Conservation (phyloP, 352 stramenopile genomes). For the Phytopythium montanum region DNA sequence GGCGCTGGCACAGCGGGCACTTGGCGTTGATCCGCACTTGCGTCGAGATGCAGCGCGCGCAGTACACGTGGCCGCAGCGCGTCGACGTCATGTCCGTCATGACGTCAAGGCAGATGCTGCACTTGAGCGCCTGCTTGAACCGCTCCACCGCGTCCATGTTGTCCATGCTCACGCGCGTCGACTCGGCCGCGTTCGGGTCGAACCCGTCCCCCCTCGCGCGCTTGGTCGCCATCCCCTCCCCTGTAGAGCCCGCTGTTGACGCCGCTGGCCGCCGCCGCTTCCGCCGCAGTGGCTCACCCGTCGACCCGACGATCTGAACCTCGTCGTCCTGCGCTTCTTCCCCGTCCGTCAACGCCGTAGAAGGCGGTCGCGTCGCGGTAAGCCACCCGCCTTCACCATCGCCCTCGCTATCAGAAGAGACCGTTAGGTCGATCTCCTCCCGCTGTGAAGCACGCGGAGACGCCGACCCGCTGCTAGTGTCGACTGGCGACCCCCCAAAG, state of each 20-base stretch:
- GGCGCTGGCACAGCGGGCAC: slow-evolving; percentile 71
- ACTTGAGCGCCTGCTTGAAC: slow-evolving; percentile 77
- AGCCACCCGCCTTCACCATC: neutral
- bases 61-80: slow-evolving; percentile 79
- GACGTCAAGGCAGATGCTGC: slow-evolving; percentile 78
- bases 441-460: slow-evolving; percentile 4
- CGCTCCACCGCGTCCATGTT: slow-evolving; percentile 76
- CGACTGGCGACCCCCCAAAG: neutral
- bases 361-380: slow-evolving; percentile 3
- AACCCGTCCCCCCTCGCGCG: slow-evolving; percentile 23
- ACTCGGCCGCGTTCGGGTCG: slow-evolving; percentile 48
- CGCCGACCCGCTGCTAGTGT: neutral
- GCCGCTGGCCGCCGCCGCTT: slow-evolving; percentile 36
- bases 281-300: slow-evolving; percentile 20
- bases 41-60: slow-evolving; percentile 61
- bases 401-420: slow-evolving; percentile 46
- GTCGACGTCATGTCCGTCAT: slow-evolving; percentile 82
- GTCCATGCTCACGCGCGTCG: slow-evolving; percentile 62
- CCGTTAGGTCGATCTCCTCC: slow-evolving; percentile 67
- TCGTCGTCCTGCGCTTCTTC: slow-evolving; percentile 29
- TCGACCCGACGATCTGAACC: slow-evolving; percentile 51
- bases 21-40: slow-evolving; percentile 67
- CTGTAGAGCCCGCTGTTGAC: slow-evolving; percentile 5
- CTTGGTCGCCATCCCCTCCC: slow-evolving; percentile 13
- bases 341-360: slow-evolving; percentile 11